A percentile compares a stretch with the other conserved stretches of the same genome.
Conservation (phyloP, 1,284 basidiomycete genomes). For the Sporisorium exsertum region DNA sequence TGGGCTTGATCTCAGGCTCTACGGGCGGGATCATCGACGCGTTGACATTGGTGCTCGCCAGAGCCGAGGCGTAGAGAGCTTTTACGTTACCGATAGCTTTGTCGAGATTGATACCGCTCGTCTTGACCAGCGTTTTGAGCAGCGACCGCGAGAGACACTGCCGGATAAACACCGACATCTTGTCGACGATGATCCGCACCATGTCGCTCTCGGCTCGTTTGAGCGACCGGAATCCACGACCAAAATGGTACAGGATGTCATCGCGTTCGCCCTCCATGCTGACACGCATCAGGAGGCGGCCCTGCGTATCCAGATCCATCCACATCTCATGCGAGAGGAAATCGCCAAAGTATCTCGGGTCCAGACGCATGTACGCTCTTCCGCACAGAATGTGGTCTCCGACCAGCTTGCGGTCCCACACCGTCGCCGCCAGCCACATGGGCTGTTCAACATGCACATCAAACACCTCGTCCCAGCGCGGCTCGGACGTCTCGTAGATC, state of each 20-base stretch:
- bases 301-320: slow-evolving; percentile 89
- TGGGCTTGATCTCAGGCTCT: slow-evolving; percentile 49
- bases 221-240: slow-evolving; percentile 90
- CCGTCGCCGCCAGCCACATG: slow-evolving; percentile 95
- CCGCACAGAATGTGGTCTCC: slow-evolving; percentile 81
- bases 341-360: slow-evolving; percentile 88
- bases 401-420: slow-evolving; percentile 87
- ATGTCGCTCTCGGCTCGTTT: slow-evolving; percentile 96
- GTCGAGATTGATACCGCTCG: slow-evolving; percentile 64
- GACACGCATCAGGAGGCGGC: slow-evolving; percentile 85
- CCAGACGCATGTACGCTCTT: slow-evolving; percentile 89
- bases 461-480: slow-evolving; percentile 97
- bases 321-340: slow-evolving; percentile 90
- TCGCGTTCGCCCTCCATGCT: slow-evolving; percentile 99
- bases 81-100: slow-evolving; percentile 67
- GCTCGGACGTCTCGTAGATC: slow-evolving; percentile 88
- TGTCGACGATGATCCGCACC: slow-evolving; percentile 96
- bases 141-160: slow-evolving; percentile 85
- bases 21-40: slow-evolving; percentile 64
- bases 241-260: slow-evolving; percentile 97
- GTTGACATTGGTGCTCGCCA: slow-evolving; percentile 61
- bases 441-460: slow-evolving; percentile 85
- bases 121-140: slow-evolving; percentile 71
- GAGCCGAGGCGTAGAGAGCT: slow-evolving; percentile 64
- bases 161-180: slow-evolving; percentile 95